Base-by-base conservation (phyloP, 345 rosid genomes). In the Physaria fendleri region DNA sequence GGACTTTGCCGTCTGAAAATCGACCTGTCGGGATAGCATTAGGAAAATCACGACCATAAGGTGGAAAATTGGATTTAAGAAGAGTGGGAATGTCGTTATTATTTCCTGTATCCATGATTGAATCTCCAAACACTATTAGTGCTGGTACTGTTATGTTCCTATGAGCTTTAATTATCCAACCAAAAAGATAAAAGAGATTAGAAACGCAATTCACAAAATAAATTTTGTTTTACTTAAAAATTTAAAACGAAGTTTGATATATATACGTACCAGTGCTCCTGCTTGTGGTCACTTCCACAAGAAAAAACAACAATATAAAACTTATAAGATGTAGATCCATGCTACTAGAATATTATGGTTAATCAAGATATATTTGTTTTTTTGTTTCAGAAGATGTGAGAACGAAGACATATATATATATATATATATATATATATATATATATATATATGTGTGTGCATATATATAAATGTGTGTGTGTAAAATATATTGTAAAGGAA, bases 81-180 rank as follows among this genome's bases (percentile, higher is more conserved):
- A 69, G 50, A 44, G 62, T 69, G 2, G 25, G 42, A 3, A 69
- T 45, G 11, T 69, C 34, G 22, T 69, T 69, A 17, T 69, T 69
- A 23, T 69, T 53, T 37, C 63, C 67, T 2, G 68, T 69, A 61
- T 69, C 68, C 63, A 61, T 69, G 2, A 69, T 69, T 12, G 73
- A 69, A 8, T 69, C 73, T 53, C 73, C 73, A 7, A 61, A 69
- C 38, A 69, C 73, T 53, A 68, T 60, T 21, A 68, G 34, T 32
- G 67, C 68, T 5, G 67, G 68, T 21, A 61, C 0, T 27, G 73
- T 53, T 34, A 37, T 24, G 40, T 43, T 60, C 41, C 4, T 17
- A 7, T 0, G 28, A 23, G 20, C 57, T 49, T 30, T 5, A 22
- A 32, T n/a, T n/a, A n/a, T n/a, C n/a, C n/a, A 4, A 32, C 23